Conservation (phyloP, 163 green algal species). For the Scenedesmus sp. region DNA sequence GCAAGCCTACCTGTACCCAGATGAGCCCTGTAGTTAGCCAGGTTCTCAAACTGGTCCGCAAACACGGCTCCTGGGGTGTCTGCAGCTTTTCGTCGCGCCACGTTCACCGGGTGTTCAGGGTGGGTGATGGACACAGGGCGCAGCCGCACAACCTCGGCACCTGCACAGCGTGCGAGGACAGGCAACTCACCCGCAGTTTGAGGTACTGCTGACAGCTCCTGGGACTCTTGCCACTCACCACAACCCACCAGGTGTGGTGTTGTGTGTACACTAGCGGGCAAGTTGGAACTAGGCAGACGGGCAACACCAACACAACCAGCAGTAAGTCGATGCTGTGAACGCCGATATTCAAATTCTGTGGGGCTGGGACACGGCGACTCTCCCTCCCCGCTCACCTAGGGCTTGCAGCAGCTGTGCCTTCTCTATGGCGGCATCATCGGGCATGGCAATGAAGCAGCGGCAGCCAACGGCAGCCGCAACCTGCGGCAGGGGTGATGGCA, state of each 20-base stretch:
- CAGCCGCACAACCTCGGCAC: conserved; percentile 86
- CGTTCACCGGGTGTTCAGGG: conserved; percentile 95
- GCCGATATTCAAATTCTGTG: background rate
- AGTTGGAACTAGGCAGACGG: too few species aligned
- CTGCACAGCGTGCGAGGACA: too few species aligned
- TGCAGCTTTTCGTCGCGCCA: conserved; percentile 78
- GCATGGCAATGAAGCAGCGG: conserved; percentile 90
- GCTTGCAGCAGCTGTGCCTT: conserved; percentile 89
- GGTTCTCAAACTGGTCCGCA: conserved; percentile 98
- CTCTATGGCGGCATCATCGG: conserved; percentile 93
- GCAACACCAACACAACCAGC: too few species aligned
- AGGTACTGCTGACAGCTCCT: too few species aligned
- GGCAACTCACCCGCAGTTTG: too few species aligned
- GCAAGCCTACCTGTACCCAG: conserved; percentile 73
- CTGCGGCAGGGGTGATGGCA: too few species aligned
- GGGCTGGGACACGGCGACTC: too few species aligned
- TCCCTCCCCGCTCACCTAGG: conserved; percentile 61
- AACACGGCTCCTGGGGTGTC: conserved; percentile 79
- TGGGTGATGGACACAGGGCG: conserved; percentile 95
- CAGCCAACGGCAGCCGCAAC: conserved; percentile 80
- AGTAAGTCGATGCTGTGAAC: too few species aligned
- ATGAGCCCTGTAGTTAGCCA: conserved; percentile 93
- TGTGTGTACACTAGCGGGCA: too few species aligned
- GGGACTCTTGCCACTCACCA: too few species aligned
- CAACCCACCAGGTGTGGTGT: too few species aligned